Evolutionary conservation across 2,329 filamentous ascomycete species (phyloP).

Genomic region (Talaromyces pinophilus): DNA sequence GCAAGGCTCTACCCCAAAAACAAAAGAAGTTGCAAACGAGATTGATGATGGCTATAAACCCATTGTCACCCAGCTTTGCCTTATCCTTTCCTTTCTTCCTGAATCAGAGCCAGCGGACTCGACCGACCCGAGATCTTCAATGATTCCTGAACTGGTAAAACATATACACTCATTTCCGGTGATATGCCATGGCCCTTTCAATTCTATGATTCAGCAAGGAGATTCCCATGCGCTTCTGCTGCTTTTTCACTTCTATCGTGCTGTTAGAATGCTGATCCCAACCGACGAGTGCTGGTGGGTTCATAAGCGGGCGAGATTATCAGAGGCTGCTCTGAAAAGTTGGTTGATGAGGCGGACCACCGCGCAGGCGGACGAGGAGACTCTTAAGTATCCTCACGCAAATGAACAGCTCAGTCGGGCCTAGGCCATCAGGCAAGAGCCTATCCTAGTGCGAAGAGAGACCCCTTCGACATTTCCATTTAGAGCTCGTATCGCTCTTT

Average conservation of each 20-base stretch:
- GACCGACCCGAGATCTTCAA: background rate
- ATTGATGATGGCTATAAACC: conserved; percentile 6
- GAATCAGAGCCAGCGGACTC: background rate
- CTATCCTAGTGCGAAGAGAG: too few species aligned
- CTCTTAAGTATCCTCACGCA: background rate
- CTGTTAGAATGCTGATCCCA: conserved; percentile 16
- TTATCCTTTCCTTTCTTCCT: conserved; percentile 18
- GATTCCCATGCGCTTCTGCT: conserved; percentile 15
- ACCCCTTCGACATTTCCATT: background rate
- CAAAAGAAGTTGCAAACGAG: background rate
- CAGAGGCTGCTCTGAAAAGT: conserved; percentile 7
- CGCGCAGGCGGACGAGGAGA: background rate
- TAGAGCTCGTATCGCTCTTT: conserved; percentile 6
- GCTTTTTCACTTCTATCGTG: conserved; percentile 21
- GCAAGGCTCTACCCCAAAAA: background rate
- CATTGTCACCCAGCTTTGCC: conserved; percentile 17
- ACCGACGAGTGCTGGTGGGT: conserved; percentile 16
- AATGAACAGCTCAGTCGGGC: too few species aligned
- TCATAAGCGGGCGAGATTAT: conserved; percentile 16
- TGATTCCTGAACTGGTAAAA: conserved; percentile 1
- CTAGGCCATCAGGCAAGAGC: too few species aligned
- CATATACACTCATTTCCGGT: conserved; percentile 19
- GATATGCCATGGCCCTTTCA: conserved; percentile 14
- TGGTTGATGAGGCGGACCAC: conserved; percentile 6
- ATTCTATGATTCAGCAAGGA: conserved; percentile 14